phyloP scores from a whole-genome alignment of 345 rosid genomes.

The Cardamine resedifolia region DNA sequence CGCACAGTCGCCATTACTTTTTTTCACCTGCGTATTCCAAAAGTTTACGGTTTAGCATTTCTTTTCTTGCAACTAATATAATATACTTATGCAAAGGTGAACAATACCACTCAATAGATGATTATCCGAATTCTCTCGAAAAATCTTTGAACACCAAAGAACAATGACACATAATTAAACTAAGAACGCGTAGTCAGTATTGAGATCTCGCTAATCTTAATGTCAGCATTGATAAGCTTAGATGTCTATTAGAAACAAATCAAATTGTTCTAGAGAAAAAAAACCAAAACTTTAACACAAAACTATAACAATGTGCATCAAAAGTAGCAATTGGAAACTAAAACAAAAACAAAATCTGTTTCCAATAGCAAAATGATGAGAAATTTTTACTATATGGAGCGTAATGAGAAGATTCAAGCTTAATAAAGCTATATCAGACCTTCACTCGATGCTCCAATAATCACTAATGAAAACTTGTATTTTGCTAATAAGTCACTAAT shows the following conservation, averaged over 20 bases:
- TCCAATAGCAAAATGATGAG: slow-evolving; percentile 34
- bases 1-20: slow-evolving; percentile 49
- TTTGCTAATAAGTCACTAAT: too few species aligned
- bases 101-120: not conserved
- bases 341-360: slow-evolving; percentile 38
- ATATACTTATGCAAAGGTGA: not conserved
- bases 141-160: not conserved
- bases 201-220: not conserved
- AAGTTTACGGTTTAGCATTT: too few species aligned
- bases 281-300: not conserved
- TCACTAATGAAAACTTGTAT: too few species aligned
- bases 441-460: slow-evolving; percentile 65
- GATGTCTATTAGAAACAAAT: too few species aligned
- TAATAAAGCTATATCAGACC: slow-evolving; percentile 41
- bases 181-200: too few species aligned
- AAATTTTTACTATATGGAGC: slow-evolving; percentile 47
- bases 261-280: not conserved
- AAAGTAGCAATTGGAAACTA: slow-evolving; percentile 22
- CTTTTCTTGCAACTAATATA: too few species aligned
- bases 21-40: slow-evolving; percentile 22
- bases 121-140: not conserved
- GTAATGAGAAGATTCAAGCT: slow-evolving; percentile 67
- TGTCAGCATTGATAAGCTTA: too few species aligned
- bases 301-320: slow-evolving; percentile 22
- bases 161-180: too few species aligned